Evolutionary conservation across 495 filamentous ascomycete species (phyloP).

Genomic region (Aspergillus panamensis): DNA sequence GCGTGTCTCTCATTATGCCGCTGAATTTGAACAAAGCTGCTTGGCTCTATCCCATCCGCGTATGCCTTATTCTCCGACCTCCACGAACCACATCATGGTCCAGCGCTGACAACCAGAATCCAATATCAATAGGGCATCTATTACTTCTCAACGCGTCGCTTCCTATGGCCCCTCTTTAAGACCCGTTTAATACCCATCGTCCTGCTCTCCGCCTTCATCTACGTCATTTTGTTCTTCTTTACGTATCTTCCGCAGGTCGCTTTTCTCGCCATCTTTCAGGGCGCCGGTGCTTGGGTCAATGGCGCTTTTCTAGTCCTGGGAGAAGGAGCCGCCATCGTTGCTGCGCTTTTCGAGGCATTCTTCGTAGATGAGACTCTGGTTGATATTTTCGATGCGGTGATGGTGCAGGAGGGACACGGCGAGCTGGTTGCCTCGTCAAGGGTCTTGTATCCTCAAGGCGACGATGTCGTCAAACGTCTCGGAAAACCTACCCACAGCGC

Average conservation of each 20-base stretch:
- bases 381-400: slow-evolving; percentile 63
- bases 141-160: slow-evolving; percentile 58
- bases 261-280: slow-evolving; percentile 62
- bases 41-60: slow-evolving; percentile 55
- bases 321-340: slow-evolving; percentile 58
- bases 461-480: slow-evolving; percentile 52
- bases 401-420: slow-evolving; percentile 56
- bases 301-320: slow-evolving; percentile 63
- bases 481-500: slow-evolving; percentile 56
- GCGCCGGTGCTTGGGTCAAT: slow-evolving; percentile 56
- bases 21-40: slow-evolving; percentile 40
- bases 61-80: slow-evolving; percentile 24
- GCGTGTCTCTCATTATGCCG: slow-evolving; percentile 16
- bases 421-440: slow-evolving; percentile 54
- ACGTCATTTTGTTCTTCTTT: slow-evolving; percentile 59
- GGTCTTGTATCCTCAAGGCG: slow-evolving; percentile 50
- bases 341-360: slow-evolving; percentile 63
- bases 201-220: slow-evolving; percentile 57
- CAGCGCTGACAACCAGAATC: background rate
- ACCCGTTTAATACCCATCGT: slow-evolving; percentile 56
- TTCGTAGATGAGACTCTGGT: slow-evolving; percentile 67
- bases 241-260: slow-evolving; percentile 60
- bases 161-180: slow-evolving; percentile 60
- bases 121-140: slow-evolving; percentile 48
- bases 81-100: background rate